Percentiles rank a stretch among this genome's conserved stretches.
Evolutionary conservation across 2,329 filamentous ascomycete genomes (phyloP).

Genomic region (Emmonsiellopsis sp.): DNA sequence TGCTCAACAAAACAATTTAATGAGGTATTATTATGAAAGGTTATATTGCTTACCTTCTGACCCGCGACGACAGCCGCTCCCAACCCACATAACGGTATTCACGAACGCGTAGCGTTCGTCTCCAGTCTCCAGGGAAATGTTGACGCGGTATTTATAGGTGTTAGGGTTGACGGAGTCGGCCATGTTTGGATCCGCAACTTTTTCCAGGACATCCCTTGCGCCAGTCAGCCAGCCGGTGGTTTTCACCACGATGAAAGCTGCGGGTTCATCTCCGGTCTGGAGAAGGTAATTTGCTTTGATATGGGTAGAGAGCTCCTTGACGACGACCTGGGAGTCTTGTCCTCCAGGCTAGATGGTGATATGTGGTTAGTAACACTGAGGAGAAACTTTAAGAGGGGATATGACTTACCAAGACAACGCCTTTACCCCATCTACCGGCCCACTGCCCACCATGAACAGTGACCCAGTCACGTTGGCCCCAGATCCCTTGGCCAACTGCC

Average conservation of each 20-base stretch:
- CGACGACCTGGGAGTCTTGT: conserved; percentile 40
- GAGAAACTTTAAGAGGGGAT: background rate
- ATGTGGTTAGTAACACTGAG: conserved; percentile 3
- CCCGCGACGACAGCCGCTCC: conserved; percentile 38
- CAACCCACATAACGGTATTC: conserved; percentile 42
- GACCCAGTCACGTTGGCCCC: conserved; percentile 44
- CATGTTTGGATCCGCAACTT: conserved; percentile 33
- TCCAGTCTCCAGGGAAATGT: conserved; percentile 40
- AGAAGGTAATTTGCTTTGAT: conserved; percentile 38
- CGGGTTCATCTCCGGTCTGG: conserved; percentile 42
- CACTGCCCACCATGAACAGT: conserved; percentile 43
- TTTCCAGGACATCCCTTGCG: conserved; percentile 40
- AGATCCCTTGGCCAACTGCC: conserved; percentile 35
- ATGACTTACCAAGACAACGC: conserved; percentile 38
- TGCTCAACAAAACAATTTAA: background rate
- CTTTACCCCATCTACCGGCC: conserved; percentile 44
- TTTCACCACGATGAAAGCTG: conserved; percentile 39
- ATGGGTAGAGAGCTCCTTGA: conserved; percentile 38
- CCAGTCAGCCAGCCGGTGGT: conserved; percentile 41
- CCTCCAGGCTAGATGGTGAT: conserved; percentile 34
- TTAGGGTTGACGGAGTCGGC: conserved; percentile 39
- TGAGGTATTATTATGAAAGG: background rate
- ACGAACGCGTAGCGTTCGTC: conserved; percentile 41
- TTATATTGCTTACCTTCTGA: conserved; percentile 30
- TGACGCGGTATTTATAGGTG: conserved; percentile 41